phyloP scores from a whole-genome alignment of 2,329 filamentous ascomycete genomes.

The Periglandula ipomoeae region DNA sequence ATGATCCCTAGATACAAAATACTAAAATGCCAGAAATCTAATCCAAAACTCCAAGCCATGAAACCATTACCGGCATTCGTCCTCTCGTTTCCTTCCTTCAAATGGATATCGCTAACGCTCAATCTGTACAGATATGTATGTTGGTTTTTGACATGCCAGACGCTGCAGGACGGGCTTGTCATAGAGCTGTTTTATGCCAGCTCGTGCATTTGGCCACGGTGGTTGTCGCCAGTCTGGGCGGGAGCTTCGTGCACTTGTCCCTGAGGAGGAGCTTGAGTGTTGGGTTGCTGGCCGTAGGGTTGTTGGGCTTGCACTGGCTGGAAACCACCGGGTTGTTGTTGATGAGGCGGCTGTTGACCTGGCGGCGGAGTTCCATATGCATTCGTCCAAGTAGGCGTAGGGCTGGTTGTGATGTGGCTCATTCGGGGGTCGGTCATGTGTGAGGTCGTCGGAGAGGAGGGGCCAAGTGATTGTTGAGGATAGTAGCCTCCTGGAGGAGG shows the following conservation, averaged over 20 bases:
- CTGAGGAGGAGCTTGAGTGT: background rate
- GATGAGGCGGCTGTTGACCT: conserved; percentile 14
- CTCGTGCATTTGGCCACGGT: conserved; percentile 32
- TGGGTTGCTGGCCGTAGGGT: background rate
- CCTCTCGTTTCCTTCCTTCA: background rate
- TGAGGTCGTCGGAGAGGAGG: conserved; percentile 9
- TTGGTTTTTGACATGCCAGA: background rate
- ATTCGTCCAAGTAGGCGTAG: conserved; percentile 12
- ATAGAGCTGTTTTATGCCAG: conserved; percentile 13
- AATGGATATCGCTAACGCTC: background rate
- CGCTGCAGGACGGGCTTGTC: background rate
- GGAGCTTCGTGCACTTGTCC: conserved; percentile 26
- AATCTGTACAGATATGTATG: background rate
- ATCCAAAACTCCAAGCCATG: conserved; percentile 10
- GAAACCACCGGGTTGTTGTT: conserved; percentile 16
- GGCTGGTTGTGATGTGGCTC: conserved; percentile 12
- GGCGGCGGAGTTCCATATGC: conserved; percentile 11
- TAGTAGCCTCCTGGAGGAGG: conserved; percentile 11
- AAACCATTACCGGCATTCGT: background rate
- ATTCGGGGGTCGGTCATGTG: conserved; percentile 14
- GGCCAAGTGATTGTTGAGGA: conserved; percentile 8
- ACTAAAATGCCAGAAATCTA: conserved; percentile 5
- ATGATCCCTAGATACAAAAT: background rate
- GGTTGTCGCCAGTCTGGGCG: conserved; percentile 24
- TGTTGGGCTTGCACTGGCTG: background rate